Evolutionary conservation across 2,329 filamentous ascomycete species (phyloP).

Genomic region (Fusarium proliferatum): DNA sequence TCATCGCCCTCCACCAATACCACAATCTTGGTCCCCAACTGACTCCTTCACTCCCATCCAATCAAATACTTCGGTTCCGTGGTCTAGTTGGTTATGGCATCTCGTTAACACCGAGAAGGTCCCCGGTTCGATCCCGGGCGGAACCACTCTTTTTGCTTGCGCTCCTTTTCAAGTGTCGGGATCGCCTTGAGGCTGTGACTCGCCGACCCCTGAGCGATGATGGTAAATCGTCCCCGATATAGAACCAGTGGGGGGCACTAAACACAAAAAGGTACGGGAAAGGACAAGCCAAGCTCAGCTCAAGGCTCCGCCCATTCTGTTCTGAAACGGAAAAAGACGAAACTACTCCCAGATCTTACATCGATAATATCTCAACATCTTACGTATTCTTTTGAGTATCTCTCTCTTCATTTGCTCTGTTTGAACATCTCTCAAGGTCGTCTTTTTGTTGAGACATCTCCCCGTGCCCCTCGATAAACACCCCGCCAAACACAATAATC

Average conservation of each 20-base stretch:
- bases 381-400: not conserved
- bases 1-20: rapidly evolving
- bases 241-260: constrained; percentile 19
- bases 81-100: constrained; percentile 27
- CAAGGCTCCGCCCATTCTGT: constrained; percentile 16
- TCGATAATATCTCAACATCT: constrained; percentile 2
- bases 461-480: constrained; percentile 22
- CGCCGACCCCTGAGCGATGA: constrained; percentile 24
- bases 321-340: constrained; percentile 17
- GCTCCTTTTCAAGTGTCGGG: not conserved
- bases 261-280: not conserved
- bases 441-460: constrained; percentile 6
- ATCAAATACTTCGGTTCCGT: constrained; percentile 2
- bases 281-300: constrained; percentile 18
- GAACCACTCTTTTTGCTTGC: constrained; percentile 9
- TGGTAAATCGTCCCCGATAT: constrained; percentile 17
- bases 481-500: constrained; percentile 1
- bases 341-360: constrained; percentile 24
- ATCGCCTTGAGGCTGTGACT: constrained; percentile 14
- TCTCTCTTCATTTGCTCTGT: constrained; percentile 12
- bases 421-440: not conserved
- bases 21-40: not conserved
- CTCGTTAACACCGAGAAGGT: constrained; percentile 26
- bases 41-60: not conserved
- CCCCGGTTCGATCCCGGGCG: constrained; percentile 20